Base-by-base conservation (phyloP, 2,329 filamentous ascomycete species). In the Aurifilum marmelostoma region DNA sequence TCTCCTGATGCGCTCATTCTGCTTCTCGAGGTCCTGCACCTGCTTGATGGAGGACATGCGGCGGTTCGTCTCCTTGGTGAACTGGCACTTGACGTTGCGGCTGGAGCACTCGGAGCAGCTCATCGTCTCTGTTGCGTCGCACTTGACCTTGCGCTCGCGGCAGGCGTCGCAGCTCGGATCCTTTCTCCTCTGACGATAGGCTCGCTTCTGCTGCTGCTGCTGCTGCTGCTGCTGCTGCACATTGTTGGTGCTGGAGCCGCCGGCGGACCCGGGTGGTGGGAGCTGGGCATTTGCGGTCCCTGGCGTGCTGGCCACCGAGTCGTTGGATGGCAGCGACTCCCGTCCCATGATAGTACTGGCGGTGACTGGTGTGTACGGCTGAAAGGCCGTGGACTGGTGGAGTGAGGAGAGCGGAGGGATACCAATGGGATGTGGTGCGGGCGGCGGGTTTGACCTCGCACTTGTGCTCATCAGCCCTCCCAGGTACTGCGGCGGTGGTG, bases 1-100 rank as follows among this genome's bases (percentile, higher is more conserved):
- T 69, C 93, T 89, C 77, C 90, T 92, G 54, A 96, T 86, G 65
- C 91, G 87, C 61, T 91, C 88, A 75, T 97, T 88, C 80, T 97
- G 94, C 79, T 93, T 96, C 81, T 98, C 95, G 34, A 99, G 85
- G 78, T 99, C 96, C 80, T 98, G 96, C 16, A 98, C 92, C 83
- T 97, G 96, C 87, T 98, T 99, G 82, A 98, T 98, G 1, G 95
- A 98, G 24, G 96, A 98, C 96, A 99, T 99, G 71, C 96, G 89
- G 69, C 96, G 88, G 79, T 99, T 99, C 16, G 96, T 99, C 80
- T 99, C 96, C 81, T 99, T 99, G 63, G 96, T 99, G 78, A 99
- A 99, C 77, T 98, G 95, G 77, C 96, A 99, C 79, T 97, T 97
- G 73, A 98, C 95, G 77, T 95, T 97, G 73, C 96, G 91, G 78